phyloP scores from a whole-genome alignment of 768 basidiomycete species.

The Pisolithus tinctorius region DNA sequence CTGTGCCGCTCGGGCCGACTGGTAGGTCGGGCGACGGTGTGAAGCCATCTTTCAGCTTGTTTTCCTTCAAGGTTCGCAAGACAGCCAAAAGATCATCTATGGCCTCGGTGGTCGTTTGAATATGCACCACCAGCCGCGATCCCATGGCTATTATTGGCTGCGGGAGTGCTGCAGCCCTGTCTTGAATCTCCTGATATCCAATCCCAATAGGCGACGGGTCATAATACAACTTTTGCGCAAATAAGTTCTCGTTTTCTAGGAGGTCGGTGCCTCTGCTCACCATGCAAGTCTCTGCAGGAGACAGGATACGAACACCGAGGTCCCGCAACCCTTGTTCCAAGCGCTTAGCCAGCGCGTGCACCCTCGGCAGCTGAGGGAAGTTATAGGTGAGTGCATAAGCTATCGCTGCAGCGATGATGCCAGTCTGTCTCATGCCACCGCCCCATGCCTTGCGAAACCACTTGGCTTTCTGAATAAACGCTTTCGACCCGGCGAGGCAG shows the following conservation, averaged over 20 bases:
- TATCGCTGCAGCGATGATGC: slow-evolving; percentile 72
- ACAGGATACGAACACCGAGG: slow-evolving; percentile 66
- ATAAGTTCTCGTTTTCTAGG: neutral
- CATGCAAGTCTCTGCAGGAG: slow-evolving; percentile 84
- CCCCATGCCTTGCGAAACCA: slow-evolving; percentile 94
- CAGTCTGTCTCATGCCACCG: slow-evolving; percentile 92
- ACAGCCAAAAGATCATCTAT: slow-evolving; percentile 76
- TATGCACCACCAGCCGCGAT: slow-evolving; percentile 77
- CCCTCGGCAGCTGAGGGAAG: slow-evolving; percentile 64
- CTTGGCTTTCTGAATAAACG: slow-evolving; percentile 76
- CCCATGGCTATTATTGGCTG: slow-evolving; percentile 66
- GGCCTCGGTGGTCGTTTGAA: slow-evolving; percentile 73
- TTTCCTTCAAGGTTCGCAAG: slow-evolving; percentile 56
- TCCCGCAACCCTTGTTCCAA: slow-evolving; percentile 66
- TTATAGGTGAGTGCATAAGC: slow-evolving; percentile 86
- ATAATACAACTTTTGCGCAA: slow-evolving; percentile 62
- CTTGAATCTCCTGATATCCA: slow-evolving; percentile 60
- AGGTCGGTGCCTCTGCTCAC: slow-evolving; percentile 33
- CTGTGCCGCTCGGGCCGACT: neutral
- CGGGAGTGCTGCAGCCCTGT: slow-evolving; percentile 54
- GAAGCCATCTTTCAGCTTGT: slow-evolving; percentile 58
- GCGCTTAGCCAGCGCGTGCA: slow-evolving; percentile 66
- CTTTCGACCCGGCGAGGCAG: slow-evolving; percentile 72
- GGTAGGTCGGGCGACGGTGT: slow-evolving; percentile 7
- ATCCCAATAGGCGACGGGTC: slow-evolving; percentile 70